phyloP scores from a whole-genome alignment of 352 stramenopile species.

The Phytophthora cajani region DNA sequence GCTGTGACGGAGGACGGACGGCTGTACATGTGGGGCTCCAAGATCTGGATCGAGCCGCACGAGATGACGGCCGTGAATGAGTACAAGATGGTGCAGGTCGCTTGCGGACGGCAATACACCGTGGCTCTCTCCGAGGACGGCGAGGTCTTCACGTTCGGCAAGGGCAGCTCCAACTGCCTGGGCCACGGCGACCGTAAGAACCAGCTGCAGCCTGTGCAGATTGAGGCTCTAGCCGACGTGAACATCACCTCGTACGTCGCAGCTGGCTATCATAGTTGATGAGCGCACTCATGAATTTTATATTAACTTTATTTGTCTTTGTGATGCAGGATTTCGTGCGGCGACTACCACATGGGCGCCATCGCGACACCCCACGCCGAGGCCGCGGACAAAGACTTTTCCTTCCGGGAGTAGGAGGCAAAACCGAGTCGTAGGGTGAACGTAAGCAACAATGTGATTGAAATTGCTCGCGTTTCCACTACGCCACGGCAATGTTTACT shows the following conservation, averaged over 20 bases:
- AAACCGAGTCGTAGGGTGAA: slow-evolving; percentile 12
- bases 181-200: slow-evolving; percentile 90
- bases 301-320: slow-evolving; percentile 7
- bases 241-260: slow-evolving; percentile 69
- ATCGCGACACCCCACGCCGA: slow-evolving; percentile 75
- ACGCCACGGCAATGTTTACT: too few species aligned
- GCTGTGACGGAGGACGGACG: slow-evolving; percentile 79
- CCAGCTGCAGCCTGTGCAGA: slow-evolving; percentile 86
- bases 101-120: slow-evolving; percentile 87
- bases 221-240: slow-evolving; percentile 65
- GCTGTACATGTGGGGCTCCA: slow-evolving; percentile 88
- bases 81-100: slow-evolving; percentile 82
- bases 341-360: slow-evolving; percentile 88
- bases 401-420: slow-evolving; percentile 58
- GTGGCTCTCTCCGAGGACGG: slow-evolving; percentile 75
- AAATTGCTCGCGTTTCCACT: neutral
- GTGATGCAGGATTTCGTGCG: slow-evolving; percentile 71
- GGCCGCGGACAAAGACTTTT: slow-evolving; percentile 86
- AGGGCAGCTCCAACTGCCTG: slow-evolving; percentile 87
- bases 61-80: slow-evolving; percentile 83
- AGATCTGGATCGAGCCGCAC: slow-evolving; percentile 93
- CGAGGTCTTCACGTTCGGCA: slow-evolving; percentile 90
- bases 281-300: neutral
- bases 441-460: slow-evolving; percentile 25
- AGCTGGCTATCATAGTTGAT: neutral